Evolutionary conservation across 2,329 filamentous ascomycete species (phyloP), one percentile per base, ranked within the genome.

Genomic region (Neophaeococcomyces mojaviensis): DNA sequence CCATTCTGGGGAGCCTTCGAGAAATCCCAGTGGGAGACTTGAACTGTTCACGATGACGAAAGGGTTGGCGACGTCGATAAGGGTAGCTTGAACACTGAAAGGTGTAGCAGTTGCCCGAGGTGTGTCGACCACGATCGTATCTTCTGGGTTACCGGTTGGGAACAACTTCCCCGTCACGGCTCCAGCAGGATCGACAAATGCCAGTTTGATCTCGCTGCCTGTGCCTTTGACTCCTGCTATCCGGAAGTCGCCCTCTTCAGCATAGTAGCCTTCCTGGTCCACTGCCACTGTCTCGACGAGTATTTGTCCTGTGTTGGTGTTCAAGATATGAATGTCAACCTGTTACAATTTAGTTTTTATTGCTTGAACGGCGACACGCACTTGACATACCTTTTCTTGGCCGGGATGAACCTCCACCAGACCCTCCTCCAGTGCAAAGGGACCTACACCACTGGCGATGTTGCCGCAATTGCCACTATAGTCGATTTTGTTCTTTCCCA

Each of bases 381-480:
- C 10, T n/a, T n/a, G n/a, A 28, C 24, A 10, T 28, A 28, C 24
- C 5, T 28, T 6, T 28, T 28, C 10, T 10, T 28, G 24, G 5
- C 24, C 33, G 5, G n/a, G 33, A 19, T 6, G 5, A 5, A 38
- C 31, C 28, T 28, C 4, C 3, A 47, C 37, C 7, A 47, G 7
- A 3, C 44, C 44, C 18, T 47, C 38, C n/a, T 47, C 44, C 4
- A 47, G 16, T 57, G 78, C 78, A 58, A 77, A 81, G 0, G 83
- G 82, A 0, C 82, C 84, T 35, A 86, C 73, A 0, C 78, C 73
- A 34, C 75, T 72, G 3, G 71, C 77, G 80, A 88, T 84, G 59
- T 87, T 86, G 13, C 83, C 83, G 58, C 83, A 86, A 55, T 86
- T 87, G 20, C 82, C 78, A 0, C 79, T 77, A 55, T 77, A 74